Conservation (phyloP, 2,329 filamentous ascomycete species). For the Diaporthe eres region DNA sequence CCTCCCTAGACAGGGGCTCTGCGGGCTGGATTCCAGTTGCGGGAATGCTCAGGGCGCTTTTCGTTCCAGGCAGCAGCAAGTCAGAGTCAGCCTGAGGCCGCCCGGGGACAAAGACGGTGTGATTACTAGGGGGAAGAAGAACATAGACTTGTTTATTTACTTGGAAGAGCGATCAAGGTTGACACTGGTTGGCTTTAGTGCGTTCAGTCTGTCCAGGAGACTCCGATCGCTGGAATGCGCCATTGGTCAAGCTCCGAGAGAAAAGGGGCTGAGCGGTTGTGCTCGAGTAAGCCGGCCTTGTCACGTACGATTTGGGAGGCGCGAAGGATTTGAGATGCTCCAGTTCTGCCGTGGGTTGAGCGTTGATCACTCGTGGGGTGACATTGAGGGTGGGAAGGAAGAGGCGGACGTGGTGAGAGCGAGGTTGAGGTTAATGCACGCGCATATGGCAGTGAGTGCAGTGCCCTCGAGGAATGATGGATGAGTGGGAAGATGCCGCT, state of each 20-base stretch:
- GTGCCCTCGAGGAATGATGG: neutral
- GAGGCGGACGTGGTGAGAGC: neutral
- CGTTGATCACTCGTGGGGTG: slow-evolving; percentile 8
- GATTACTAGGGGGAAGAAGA: neutral
- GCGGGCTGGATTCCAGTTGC: slow-evolving; percentile 58
- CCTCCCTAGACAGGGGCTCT: slow-evolving; percentile 62
- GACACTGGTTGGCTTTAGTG: slow-evolving; percentile 60
- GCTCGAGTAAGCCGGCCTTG: slow-evolving; percentile 5
- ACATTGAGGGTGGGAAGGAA: neutral
- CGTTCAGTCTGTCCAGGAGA: slow-evolving; percentile 68
- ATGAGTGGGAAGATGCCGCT: neutral
- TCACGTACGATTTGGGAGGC: neutral
- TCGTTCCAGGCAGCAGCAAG: slow-evolving; percentile 15
- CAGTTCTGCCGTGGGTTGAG: neutral
- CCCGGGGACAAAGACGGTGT: neutral
- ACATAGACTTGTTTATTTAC: slow-evolving; percentile 51
- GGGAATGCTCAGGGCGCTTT: slow-evolving; percentile 46
- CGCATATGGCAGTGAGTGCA: neutral
- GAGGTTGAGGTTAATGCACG: neutral
- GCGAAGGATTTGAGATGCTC: slow-evolving; percentile 12
- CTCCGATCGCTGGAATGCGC: slow-evolving; percentile 55
- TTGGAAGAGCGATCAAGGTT: slow-evolving; percentile 54
- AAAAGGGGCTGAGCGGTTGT: neutral
- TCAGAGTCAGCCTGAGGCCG: slow-evolving; percentile 34
- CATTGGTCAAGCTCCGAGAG: slow-evolving; percentile 27